Evolutionary conservation across 2,329 filamentous ascomycete species (phyloP), one percentile per base, ranked within the genome.

Genomic region (Zasmidium citrigriseum): DNA sequence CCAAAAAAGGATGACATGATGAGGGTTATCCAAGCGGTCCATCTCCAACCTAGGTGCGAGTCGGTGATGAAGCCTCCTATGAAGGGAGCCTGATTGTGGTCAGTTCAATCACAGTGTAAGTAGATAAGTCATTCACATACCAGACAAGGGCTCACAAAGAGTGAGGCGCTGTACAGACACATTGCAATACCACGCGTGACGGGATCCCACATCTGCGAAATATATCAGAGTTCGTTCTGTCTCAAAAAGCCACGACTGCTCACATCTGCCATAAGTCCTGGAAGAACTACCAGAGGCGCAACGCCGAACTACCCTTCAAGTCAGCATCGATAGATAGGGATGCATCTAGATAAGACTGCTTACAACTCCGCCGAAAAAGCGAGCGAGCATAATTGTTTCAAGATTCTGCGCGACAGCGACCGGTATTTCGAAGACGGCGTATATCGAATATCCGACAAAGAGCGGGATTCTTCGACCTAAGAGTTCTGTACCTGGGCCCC

Each of bases 1-100:
- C 83, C 77, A 2, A 79, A 76, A 2, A 72, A n/a, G 58, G 80
- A 82, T 16, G 82, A 83, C 80, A 86, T 83, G 63, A 86, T 78
- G 0, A 77, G 77, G 2, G 77, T 76, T 34, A 86, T 76, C 63
- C 83, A 74, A 11, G 68, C 70, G 9, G 68, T 71, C 82, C 82
- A 86, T 21, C 78, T 68, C 83, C 83, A 86, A n/a, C 73, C 71
- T 1, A 75, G 65, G 41, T 71, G 68, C 24, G 60, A 64, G 45
- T 67, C 67, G 1, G 67, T 66, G 50, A 73, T 70, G 59, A 72
- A 73, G 12, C 70, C 70, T 22, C 69, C 70, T 23, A 69, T 68
- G 51, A 69, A 69, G 2, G 69, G 72, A 11, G 70, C 72, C 1
- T 66, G 54, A 3, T 53, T 54, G 55, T 75, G 73, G n/a, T 73